Evolutionary conservation across 371 early-diverging fungal genomes (phyloP).

Genomic region (Dichotomocladium elegans): DNA sequence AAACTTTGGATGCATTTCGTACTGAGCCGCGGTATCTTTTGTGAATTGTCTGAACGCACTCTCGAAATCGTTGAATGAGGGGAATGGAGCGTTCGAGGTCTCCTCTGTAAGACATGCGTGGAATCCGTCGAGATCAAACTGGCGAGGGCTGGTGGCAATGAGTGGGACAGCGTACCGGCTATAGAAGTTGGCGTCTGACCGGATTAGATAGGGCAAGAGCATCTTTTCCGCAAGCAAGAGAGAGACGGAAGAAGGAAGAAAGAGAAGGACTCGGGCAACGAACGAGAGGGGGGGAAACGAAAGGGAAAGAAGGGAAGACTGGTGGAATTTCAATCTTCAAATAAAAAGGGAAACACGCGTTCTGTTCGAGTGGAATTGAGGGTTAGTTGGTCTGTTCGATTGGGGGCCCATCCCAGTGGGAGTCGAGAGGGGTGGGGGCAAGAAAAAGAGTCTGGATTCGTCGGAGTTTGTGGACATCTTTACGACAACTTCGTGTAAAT

Average conservation of each 20-base stretch:
- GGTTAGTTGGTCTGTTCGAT: too few species aligned
- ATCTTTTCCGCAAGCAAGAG: constrained; percentile 4
- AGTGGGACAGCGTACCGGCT: constrained; percentile 30
- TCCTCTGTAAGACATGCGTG: constrained; percentile 14
- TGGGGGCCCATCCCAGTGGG: too few species aligned
- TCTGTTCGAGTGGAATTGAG: too few species aligned
- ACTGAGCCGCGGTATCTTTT: constrained; percentile 27
- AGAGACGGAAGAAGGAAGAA: constrained; percentile 4
- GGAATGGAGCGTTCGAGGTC: background rate
- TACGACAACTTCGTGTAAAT: too few species aligned
- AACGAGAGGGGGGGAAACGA: background rate
- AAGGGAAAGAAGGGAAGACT: background rate
- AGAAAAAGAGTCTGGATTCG: too few species aligned
- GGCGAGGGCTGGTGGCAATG: constrained; percentile 17
- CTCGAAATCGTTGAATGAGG: constrained; percentile 5
- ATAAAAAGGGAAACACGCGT: too few species aligned
- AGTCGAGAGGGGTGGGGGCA: too few species aligned
- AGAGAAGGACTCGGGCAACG: constrained; percentile 1
- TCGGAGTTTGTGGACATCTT: too few species aligned
- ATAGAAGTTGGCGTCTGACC: constrained; percentile 34
- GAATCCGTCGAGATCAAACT: constrained; percentile 38
- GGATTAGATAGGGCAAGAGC: constrained; percentile 28
- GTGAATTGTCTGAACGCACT: constrained; percentile 27
- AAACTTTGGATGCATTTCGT: constrained; percentile 39
- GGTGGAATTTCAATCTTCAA: background rate